Percentiles rank a stretch among this genome's conserved stretches.
phyloP scores from a whole-genome alignment of 768 basidiomycete genomes.

The Paxillus ammoniavirescens region DNA sequence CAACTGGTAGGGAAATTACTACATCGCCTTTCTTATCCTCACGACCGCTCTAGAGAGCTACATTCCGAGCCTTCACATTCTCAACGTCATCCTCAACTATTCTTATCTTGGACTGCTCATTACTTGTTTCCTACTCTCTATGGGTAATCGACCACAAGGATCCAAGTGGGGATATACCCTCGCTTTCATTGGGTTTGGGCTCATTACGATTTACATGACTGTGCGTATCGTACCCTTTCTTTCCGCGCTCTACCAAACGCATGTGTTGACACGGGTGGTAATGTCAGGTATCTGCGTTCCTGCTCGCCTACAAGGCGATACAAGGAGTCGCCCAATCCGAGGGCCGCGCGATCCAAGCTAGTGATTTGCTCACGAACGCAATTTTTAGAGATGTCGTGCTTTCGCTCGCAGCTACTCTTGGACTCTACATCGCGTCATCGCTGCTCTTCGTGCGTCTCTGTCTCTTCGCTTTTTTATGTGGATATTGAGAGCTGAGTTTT shows the following conservation, averaged over 20 bases:
- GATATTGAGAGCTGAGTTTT: not conserved
- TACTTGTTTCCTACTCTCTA: conserved; percentile 81
- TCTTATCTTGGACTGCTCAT: conserved; percentile 85
- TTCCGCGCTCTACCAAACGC: not conserved
- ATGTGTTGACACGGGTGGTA: conserved; percentile 1
- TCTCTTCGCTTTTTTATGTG: not conserved
- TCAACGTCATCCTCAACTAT: conserved; percentile 82
- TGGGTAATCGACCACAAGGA: conserved; percentile 93
- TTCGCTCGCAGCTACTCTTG: conserved; percentile 83
- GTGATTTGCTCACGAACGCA: conserved; percentile 68
- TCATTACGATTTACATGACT: conserved; percentile 97
- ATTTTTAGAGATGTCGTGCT: conserved; percentile 87
- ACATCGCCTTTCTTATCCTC: conserved; percentile 83
- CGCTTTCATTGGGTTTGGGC: conserved; percentile 82
- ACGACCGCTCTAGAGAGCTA: conserved; percentile 67
- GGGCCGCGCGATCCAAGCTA: conserved; percentile 46
- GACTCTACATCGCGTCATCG: conserved; percentile 81
- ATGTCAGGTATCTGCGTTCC: conserved; percentile 66
- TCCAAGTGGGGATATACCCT: conserved; percentile 83
- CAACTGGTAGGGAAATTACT: conserved; percentile 72
- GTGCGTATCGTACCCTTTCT: conserved; percentile 38
- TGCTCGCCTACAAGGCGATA: conserved; percentile 82
- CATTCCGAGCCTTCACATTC: conserved; percentile 59
- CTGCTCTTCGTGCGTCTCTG: conserved; percentile 74
- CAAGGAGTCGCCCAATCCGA: conserved; percentile 49